Evolutionary conservation across 2,329 filamentous ascomycete genomes (phyloP), one percentile per base, ranked within the genome.

Genomic region (Coniochaeta sp.): DNA sequence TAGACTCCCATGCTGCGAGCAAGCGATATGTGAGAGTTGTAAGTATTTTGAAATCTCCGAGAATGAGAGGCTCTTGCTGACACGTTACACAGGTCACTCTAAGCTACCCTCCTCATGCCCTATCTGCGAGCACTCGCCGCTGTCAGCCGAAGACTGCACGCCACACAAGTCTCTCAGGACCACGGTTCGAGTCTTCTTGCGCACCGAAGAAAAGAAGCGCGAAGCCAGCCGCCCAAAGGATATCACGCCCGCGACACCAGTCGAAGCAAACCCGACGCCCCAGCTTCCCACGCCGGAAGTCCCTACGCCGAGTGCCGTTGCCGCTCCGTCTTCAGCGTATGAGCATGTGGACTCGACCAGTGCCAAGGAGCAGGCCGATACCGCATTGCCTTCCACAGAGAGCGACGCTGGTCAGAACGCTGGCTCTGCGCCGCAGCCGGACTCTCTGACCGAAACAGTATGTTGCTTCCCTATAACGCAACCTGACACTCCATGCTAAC

Each of bases 21-120:
- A 96, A 71, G 88, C 90, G 44, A 96, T 98, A 61, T 98, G 95
- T 79, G 89, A 93, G 70, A 83, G 80, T 65, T 99, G 95, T 97
- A 79, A 4, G 54, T 56, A 2, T 34, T 70, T 19, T 14, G 58
- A 7, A 19, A 1, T 8, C 2, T 12, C 26, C 32, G 7, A 38
- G 4, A 9, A 22, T 47, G 5, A 14, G 38, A 10, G 8, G 47
- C 19, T 12, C 47, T n/a, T 19, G 14, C 7, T 28, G 14, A 19
- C 28, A 17, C 4, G 30, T 57, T 3, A 24, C n/a, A 22, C 65
- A 93, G 87, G 91, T 19, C 54, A 56, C 9, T 24, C 73, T 91
- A 96, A 74, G 80, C 80, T 96, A 10, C 86, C 89, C 14, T 83
- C 88, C 12, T 89, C 89, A 52, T 99, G 95, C 69, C 93, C 95